Evolutionary conservation across 208 protist genomes (phyloP), one percentile per base, ranked within the genome.

Genomic region (Angomonas deanei): DNA sequence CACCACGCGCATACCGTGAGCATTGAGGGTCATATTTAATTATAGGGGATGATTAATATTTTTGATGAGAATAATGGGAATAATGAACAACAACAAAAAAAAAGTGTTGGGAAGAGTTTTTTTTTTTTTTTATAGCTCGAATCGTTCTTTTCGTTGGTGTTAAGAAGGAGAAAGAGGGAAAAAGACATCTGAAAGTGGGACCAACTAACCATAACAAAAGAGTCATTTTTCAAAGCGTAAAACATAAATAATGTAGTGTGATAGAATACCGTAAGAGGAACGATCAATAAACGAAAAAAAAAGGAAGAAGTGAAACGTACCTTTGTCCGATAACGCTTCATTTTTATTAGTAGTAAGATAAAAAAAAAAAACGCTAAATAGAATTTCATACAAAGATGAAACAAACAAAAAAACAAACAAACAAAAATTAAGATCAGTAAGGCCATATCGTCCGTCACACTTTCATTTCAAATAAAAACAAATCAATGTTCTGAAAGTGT

Each of bases 1-100:
- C 31, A 95, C 59, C n/a, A 77, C 74, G 33, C 84, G 81, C 85
- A 95, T 91, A n/a, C 81, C 85, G 26, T 60, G 68, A 8, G 88
- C 74, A 0, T 78, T 81, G 47, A 95, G 78, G n/a, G 85, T 74
- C 88, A 95, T 94, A 58, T 3, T 74, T 28, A n/a, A n/a, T n/a
- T n/a, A 27, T 27, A 50, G 30, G 2, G 4, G 56, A 50, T 60
- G 3, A 15, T 46, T 60, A 2, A 3, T 47, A 26, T 36, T 42
- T n/a, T 60, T 42, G 31, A 42, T 6, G 28, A 24, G 19, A 42
- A 30, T 60, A 5, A 36, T 34, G 39, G 21, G 11, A 24, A 72
- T 49, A 62, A 30, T 58, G 11, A 47, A 49, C 28, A 46, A 66
- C 4, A 17, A 23, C 21, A 59, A 59, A 58, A 66, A 59, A 65